Evolutionary conservation across 495 filamentous ascomycete genomes (phyloP).

Genomic region (Filosporella fistucella): DNA sequence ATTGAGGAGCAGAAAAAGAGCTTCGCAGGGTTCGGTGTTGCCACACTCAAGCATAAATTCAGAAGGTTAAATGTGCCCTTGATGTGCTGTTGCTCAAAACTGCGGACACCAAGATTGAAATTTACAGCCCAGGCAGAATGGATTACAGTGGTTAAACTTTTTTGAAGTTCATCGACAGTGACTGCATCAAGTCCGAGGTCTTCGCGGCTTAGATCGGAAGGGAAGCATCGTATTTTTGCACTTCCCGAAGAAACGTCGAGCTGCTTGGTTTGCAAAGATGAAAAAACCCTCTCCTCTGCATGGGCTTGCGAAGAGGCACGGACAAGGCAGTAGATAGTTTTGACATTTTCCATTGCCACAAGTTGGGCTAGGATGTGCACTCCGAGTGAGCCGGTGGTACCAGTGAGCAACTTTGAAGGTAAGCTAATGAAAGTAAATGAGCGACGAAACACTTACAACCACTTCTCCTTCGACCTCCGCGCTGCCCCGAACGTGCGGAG

Average conservation of each 20-base stretch:
- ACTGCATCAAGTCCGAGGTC: conserved; percentile 10
- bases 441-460: conserved; percentile 34
- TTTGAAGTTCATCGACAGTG: conserved; percentile 22
- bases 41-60: conserved; percentile 2
- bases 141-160: conserved; percentile 41
- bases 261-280: conserved; percentile 31
- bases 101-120: conserved; percentile 51
- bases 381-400: conserved; percentile 55
- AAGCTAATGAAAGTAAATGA: conserved; percentile 34
- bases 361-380: conserved; percentile 44
- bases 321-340: conserved; percentile 48
- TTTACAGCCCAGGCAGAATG: conserved; percentile 68
- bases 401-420: conserved; percentile 34
- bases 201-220: conserved; percentile 17
- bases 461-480: conserved; percentile 30
- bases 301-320: conserved; percentile 26
- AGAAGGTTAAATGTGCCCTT: conserved; percentile 39
- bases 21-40: conserved; percentile 8
- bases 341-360: conserved; percentile 32
- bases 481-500: conserved; percentile 19
- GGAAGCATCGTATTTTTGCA: conserved; percentile 12
- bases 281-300: conserved; percentile 26
- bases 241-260: conserved; percentile 27
- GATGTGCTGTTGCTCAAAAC: conserved; percentile 49
- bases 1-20: conserved; percentile 34